A percentile compares a stretch with the other conserved stretches of the same genome.
Conservation (phyloP, 768 basidiomycete genomes). For the Macrocybe gigantea region DNA sequence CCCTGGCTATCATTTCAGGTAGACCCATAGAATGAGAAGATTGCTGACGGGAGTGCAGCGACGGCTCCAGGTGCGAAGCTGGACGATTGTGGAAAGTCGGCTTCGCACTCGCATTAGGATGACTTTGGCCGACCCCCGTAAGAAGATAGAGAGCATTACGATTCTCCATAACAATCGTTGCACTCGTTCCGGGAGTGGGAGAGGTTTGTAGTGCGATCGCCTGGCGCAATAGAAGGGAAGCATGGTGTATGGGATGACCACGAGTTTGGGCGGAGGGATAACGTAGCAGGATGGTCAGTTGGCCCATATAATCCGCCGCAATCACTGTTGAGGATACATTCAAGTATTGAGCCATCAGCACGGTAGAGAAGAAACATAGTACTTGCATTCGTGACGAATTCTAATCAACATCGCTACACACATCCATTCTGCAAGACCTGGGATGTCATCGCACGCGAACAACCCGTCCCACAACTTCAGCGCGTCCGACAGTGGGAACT, state of each 20-base stretch:
- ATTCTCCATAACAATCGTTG: slow-evolving; percentile 80
- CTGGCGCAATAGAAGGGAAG: slow-evolving; percentile 73
- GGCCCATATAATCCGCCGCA: slow-evolving; percentile 78
- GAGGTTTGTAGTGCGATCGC: slow-evolving; percentile 74
- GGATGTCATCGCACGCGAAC: slow-evolving; percentile 79
- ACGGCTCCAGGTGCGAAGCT: slow-evolving; percentile 5
- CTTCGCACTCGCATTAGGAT: too few species aligned
- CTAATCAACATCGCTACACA: slow-evolving; percentile 94
- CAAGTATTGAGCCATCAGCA: slow-evolving; percentile 1
- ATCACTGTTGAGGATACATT: slow-evolving; percentile 49
- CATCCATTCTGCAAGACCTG: slow-evolving; percentile 79
- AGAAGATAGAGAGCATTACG: slow-evolving; percentile 70
- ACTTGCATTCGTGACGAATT: slow-evolving; percentile 79
- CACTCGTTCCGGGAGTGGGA: slow-evolving; percentile 68
- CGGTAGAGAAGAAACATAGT: slow-evolving; percentile 8
- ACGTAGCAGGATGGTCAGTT: slow-evolving; percentile 79
- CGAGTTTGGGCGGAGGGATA: slow-evolving; percentile 61
- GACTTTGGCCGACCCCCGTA: slow-evolving; percentile 35
- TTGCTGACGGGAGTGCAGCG: slow-evolving; percentile 31
- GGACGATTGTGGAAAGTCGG: slow-evolving; percentile 1
- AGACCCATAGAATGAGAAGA: slow-evolving; percentile 44
- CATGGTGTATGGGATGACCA: slow-evolving; percentile 42
- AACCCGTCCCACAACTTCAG: slow-evolving; percentile 95
- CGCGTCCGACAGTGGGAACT: slow-evolving; percentile 75
- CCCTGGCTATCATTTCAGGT: slow-evolving; percentile 68